Evolutionary conservation across 768 basidiomycete genomes (phyloP), one percentile per base, ranked within the genome.

Genomic region (Phallus indusiatus): DNA sequence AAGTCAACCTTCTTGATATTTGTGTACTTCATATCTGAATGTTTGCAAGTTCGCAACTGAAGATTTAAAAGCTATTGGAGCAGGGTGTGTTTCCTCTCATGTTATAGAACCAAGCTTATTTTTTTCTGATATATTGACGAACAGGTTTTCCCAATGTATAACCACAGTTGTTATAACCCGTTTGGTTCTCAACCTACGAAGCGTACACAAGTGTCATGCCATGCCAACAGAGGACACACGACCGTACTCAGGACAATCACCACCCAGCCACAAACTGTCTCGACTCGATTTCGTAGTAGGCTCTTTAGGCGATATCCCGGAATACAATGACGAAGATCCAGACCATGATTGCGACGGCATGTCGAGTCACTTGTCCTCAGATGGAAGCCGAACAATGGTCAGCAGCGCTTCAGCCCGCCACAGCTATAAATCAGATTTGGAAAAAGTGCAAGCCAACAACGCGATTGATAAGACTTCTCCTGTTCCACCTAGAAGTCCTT

Each of bases 21-120:
- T 51, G 50, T 28, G 28, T 3, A 51, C 11, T 55, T 2, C 20
- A 36, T 16, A 17, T 16, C 20, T 11, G 17, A 18, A 2, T 4
- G 1, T 18, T 12, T 28, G 14, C 6, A n/a, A 70, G 69, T 46
- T 65, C 28, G 67, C 66, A 14, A 54, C 53, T 10, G 36, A 59
- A 7, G 69, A 69, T 53, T 56, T 71, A 5, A 70, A 70, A 56
- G 68, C 68, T 3, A 65, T 70, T 33, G 70, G 69, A 11, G 70
- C 70, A 10, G 69, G 69, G 50, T 51, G 2, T 14, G 50, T 22
- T 34, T 42, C 42, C n/a, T 42, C n/a, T 11, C 42, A 14, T 42
- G 4, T 42, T 2, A 42, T 11, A 4, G 4, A 14, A 34, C 3
- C 4, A 14, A 51, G 50, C 18, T 51, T 3, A 14, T 9, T 17